Conservation (phyloP, 1,139 yeast species). For the Yamadazyma friedrichii region DNA sequence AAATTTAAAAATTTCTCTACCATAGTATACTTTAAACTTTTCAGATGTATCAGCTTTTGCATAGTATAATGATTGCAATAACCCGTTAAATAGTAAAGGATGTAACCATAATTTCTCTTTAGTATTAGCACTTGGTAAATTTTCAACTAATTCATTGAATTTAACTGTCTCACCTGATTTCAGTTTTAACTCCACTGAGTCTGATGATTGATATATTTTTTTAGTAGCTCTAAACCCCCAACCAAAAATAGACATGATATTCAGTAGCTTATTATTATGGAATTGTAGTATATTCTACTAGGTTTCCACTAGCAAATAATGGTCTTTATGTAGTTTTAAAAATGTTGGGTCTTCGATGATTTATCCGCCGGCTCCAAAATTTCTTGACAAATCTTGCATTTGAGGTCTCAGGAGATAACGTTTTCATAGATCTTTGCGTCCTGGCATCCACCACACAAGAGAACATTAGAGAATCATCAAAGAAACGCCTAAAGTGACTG, state of each 20-base stretch:
- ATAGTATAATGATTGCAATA: conserved; percentile 71
- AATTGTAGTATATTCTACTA: no score
- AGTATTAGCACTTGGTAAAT: conserved; percentile 27
- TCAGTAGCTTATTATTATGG: no score
- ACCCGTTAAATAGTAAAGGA: conserved; percentile 70
- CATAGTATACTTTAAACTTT: conserved; percentile 63
- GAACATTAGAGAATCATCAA: no score
- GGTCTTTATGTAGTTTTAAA: no score
- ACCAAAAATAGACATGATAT: conserved; percentile 15
- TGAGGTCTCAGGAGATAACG: no score
- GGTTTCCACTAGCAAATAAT: no score
- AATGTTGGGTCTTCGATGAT: no score
- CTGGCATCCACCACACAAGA: no score
- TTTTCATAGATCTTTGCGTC: no score
- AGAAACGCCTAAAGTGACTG: no score
- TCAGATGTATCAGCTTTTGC: conserved; percentile 54
- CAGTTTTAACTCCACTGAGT: conserved; percentile 19
- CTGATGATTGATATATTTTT: conserved; percentile 25
- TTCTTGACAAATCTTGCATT: no score
- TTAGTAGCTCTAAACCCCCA: conserved; percentile 46
- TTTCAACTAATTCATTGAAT: conserved; percentile 24
- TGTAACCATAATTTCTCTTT: conserved; percentile 50
- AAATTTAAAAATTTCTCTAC: conserved; percentile 65
- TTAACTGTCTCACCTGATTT: conserved; percentile 17
- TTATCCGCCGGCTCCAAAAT: no score